Conservation (phyloP, 1,139 yeast genomes). For the Suhomyces chickasaworum region DNA sequence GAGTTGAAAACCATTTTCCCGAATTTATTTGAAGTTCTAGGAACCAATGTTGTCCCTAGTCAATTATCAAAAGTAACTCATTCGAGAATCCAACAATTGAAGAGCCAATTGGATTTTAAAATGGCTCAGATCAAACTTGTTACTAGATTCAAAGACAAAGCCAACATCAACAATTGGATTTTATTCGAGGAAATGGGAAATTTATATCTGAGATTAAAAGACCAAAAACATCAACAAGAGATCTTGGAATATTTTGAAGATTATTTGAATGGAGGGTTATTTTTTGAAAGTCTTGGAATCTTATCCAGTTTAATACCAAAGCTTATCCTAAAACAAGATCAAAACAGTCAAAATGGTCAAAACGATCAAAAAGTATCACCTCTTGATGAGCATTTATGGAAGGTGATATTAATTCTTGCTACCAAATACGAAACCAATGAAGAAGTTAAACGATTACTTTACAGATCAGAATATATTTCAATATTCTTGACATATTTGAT, state of each 20-base stretch:
- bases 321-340: not conserved
- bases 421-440: constrained; percentile 8
- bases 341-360: no score
- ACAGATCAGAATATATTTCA: constrained; percentile 1
- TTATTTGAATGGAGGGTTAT: constrained; percentile 6
- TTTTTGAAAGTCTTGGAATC: constrained; percentile 7
- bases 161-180: constrained; percentile 6
- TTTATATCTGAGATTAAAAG: not conserved
- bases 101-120: not conserved
- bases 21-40: constrained; percentile 1
- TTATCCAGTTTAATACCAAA: constrained; percentile 1
- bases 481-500: constrained; percentile 2
- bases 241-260: constrained; percentile 14
- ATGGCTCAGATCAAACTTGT: constrained; percentile 1
- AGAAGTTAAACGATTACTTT: constrained; percentile 4
- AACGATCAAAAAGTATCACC: not conserved
- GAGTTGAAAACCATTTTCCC: not conserved
- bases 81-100: not conserved
- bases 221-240: not conserved
- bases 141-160: not conserved
- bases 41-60: not conserved
- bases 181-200: constrained; percentile 6
- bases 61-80: constrained; percentile 10
- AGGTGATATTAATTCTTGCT: constrained; percentile 9
- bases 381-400: constrained; percentile 3